These are phyloP conservation scores for Ceratocystis diversiconidia DNA, from an alignment of 2,329 filamentous ascomycete genomes.

Conservation along the genomic window DNA sequence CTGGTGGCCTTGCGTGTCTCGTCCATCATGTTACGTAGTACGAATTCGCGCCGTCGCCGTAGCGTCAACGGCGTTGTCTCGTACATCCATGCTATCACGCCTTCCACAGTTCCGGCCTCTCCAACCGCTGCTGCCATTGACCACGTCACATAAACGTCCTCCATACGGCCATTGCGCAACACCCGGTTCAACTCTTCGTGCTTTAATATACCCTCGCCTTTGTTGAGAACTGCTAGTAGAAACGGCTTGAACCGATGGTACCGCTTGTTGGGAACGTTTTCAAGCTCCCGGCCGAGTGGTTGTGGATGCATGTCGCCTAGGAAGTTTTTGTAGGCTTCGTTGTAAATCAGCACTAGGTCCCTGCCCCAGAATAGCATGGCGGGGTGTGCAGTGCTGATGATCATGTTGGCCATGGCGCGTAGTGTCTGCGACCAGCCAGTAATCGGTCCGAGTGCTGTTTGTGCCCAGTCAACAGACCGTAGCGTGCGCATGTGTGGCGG, in stretches of 20 bases:
- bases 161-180: slow-evolving; percentile 51
- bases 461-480: slow-evolving; percentile 56
- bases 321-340: slow-evolving; percentile 56
- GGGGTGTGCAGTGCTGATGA: slow-evolving; percentile 66
- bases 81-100: slow-evolving; percentile 66
- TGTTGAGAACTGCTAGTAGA: slow-evolving; percentile 51
- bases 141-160: slow-evolving; percentile 76
- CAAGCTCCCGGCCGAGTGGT: slow-evolving; percentile 60
- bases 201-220: slow-evolving; percentile 70
- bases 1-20: slow-evolving; percentile 58
- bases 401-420: slow-evolving; percentile 63
- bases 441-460: slow-evolving; percentile 61
- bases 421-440: slow-evolving; percentile 58
- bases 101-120: slow-evolving; percentile 57
- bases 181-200: slow-evolving; percentile 68
- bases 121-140: slow-evolving; percentile 66
- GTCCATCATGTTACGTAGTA: slow-evolving; percentile 63
- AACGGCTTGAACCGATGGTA: slow-evolving; percentile 57
- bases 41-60: slow-evolving; percentile 66
- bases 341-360: slow-evolving; percentile 55
- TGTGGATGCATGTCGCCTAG: slow-evolving; percentile 63
- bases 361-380: slow-evolving; percentile 68
- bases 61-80: slow-evolving; percentile 69
- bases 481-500: slow-evolving; percentile 61
- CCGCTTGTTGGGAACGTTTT: slow-evolving; percentile 57